Evolutionary conservation across 345 rosid species (phyloP).

Genomic region (Passiflora organensis): DNA sequence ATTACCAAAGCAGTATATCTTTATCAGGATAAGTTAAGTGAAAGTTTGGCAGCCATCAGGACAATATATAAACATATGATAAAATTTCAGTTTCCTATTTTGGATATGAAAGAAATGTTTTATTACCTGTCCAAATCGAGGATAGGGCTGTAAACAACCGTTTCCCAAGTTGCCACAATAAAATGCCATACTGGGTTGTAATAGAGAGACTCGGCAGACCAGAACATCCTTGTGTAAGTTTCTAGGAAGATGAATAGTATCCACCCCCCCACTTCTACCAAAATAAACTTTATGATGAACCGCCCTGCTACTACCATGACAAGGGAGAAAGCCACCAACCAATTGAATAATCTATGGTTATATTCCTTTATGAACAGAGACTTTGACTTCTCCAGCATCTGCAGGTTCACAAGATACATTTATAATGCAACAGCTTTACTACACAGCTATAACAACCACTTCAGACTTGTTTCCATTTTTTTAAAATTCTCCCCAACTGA

Average conservation of each 20-base stretch:
- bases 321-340: constrained; percentile 93
- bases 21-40: too few species aligned
- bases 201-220: constrained; percentile 94
- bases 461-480: not conserved
- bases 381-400: constrained; percentile 89
- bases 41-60: too few species aligned
- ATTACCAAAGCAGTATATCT: too few species aligned
- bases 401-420: constrained; percentile 13
- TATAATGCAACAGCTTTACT: too few species aligned
- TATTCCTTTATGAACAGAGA: constrained; percentile 87
- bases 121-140: constrained; percentile 92
- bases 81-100: too few species aligned
- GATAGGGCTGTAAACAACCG: constrained; percentile 83
- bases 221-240: constrained; percentile 92
- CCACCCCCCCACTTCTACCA: constrained; percentile 95
- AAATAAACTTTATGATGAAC: constrained; percentile 76
- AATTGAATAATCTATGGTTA: constrained; percentile 91
- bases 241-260: constrained; percentile 91
- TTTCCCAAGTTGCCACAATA: constrained; percentile 86
- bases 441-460: constrained; percentile 4
- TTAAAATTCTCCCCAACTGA: too few species aligned
- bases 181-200: constrained; percentile 95
- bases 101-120: not conserved
- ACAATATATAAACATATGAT: too few species aligned
- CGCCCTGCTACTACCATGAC: constrained; percentile 94